These are phyloP conservation scores for Hyaloscypha hepaticicola DNA, from an alignment of 495 filamentous ascomycete genomes.

Conservation along the genomic window DNA sequence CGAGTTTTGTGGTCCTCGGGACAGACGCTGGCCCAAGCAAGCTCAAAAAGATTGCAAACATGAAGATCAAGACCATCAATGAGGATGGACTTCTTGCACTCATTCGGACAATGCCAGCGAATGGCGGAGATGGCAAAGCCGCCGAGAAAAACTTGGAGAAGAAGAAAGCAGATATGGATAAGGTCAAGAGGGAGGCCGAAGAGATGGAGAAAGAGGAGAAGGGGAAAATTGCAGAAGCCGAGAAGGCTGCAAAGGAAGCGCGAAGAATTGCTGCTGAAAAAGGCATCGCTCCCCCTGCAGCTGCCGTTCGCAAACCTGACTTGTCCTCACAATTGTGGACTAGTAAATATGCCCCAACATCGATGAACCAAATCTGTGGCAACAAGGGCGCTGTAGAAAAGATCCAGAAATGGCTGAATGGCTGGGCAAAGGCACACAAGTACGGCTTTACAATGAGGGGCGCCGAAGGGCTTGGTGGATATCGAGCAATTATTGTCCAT, in stretches of 20 bases:
- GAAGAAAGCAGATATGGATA: constrained; percentile 75
- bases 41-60: constrained; percentile 76
- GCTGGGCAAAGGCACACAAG: constrained; percentile 74
- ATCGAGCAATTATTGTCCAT: constrained; percentile 86
- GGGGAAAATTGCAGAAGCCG: constrained; percentile 48
- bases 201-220: constrained; percentile 75
- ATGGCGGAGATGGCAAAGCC: constrained; percentile 84
- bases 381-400: constrained; percentile 91
- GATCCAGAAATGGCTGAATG: constrained; percentile 80
- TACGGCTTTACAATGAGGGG: constrained; percentile 75
- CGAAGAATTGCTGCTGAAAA: constrained; percentile 40
- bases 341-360: constrained; percentile 87
- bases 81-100: constrained; percentile 90
- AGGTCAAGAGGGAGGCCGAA: constrained; percentile 69
- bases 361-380: constrained; percentile 85
- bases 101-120: constrained; percentile 77
- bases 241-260: constrained; percentile 48
- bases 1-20: constrained; percentile 89
- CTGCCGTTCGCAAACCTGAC: constrained; percentile 30
- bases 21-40: constrained; percentile 92
- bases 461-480: constrained; percentile 73
- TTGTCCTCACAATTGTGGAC: constrained; percentile 77
- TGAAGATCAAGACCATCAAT: constrained; percentile 84
- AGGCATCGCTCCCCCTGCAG: constrained; percentile 35
- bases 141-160: constrained; percentile 81